Percentiles rank a stretch among this genome's conserved stretches.
phyloP scores from a whole-genome alignment of 2,329 filamentous ascomycete genomes.

The Penicillium decumbens region DNA sequence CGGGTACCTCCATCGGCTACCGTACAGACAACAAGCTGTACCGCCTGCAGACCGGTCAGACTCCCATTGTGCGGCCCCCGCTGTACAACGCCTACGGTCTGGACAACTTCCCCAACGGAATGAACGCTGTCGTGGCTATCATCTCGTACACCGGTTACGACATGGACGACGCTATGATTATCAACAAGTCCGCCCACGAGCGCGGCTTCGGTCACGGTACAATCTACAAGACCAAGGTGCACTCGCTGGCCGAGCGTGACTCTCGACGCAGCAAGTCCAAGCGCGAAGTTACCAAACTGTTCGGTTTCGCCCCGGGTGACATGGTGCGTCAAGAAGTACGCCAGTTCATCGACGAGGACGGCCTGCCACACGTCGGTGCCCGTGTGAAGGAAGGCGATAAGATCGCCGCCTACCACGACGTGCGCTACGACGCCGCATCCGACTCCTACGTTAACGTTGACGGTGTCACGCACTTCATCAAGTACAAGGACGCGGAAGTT shows the following conservation, averaged over 20 bases:
- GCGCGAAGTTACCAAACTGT: conserved; percentile 72
- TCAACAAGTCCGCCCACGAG: conserved; percentile 96
- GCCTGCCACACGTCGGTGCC: conserved; percentile 74
- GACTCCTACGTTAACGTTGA: conserved; percentile 79
- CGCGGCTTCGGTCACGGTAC: conserved; percentile 92
- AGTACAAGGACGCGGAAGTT: conserved; percentile 87
- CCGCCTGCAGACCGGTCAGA: conserved; percentile 89
- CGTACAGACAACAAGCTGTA: conserved; percentile 98
- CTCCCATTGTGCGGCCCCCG: conserved; percentile 84
- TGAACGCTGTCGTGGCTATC: conserved; percentile 91
- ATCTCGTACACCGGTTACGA: conserved; percentile 99
- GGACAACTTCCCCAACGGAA: conserved; percentile 97
- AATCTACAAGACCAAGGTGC: conserved; percentile 96
- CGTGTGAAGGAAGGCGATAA: conserved; percentile 75
- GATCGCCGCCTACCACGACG: conserved; percentile 84
- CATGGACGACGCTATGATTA: conserved; percentile 99
- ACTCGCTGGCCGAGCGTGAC: conserved; percentile 74
- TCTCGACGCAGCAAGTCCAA: conserved; percentile 60
- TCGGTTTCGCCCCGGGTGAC: conserved; percentile 80
- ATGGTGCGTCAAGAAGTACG: conserved; percentile 67
- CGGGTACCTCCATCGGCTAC: conserved; percentile 75
- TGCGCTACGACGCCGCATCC: conserved; percentile 67
- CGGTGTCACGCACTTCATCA: conserved; percentile 78
- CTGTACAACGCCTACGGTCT: conserved; percentile 94
- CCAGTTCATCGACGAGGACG: conserved; percentile 76